phyloP scores from a whole-genome alignment of 495 filamentous ascomycete species.

The Lasiosphaeria hispida region DNA sequence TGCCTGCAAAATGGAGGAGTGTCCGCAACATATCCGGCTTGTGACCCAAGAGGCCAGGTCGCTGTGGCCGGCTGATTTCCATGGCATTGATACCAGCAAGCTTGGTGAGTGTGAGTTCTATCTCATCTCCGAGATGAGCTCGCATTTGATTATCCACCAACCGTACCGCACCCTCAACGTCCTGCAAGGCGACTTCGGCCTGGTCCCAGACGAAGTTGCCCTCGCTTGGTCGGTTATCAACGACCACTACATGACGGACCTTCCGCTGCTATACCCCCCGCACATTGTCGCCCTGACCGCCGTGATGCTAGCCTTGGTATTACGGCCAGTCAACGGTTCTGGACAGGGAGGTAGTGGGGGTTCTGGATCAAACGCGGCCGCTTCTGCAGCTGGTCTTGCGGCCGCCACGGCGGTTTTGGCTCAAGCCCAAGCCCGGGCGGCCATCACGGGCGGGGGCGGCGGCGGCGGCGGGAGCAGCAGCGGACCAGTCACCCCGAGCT shows the following conservation, averaged over 20 bases:
- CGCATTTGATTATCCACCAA: constrained; percentile 91
- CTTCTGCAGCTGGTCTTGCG: constrained; percentile 35
- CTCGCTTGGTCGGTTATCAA: constrained; percentile 89
- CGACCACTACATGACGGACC: constrained; percentile 92
- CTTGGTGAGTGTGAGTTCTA: constrained; percentile 96
- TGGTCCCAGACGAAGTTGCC: constrained; percentile 73
- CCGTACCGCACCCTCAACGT: constrained; percentile 87
- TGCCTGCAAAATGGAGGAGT: constrained; percentile 98
- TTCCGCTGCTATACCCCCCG: constrained; percentile 83
- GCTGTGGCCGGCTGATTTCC: constrained; percentile 85
- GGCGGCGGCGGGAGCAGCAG: constrained; percentile 12
- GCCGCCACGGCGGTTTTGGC: constrained; percentile 39
- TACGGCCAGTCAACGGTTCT: constrained; percentile 47
- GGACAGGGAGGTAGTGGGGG: not conserved
- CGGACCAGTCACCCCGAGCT: constrained; percentile 11
- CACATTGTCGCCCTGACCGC: constrained; percentile 90
- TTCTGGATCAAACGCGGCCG: not conserved
- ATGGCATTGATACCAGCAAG: constrained; percentile 77
- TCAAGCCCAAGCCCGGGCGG: constrained; percentile 37
- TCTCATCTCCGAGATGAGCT: constrained; percentile 91
- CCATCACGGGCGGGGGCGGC: constrained; percentile 25
- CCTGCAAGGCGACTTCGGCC: constrained; percentile 64
- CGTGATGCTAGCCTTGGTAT: constrained; percentile 78
- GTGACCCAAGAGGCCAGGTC: constrained; percentile 81
- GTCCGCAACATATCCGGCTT: constrained; percentile 89